Base-by-base conservation (phyloP, 805 yeast species). In the Zygoascus tannicola region DNA sequence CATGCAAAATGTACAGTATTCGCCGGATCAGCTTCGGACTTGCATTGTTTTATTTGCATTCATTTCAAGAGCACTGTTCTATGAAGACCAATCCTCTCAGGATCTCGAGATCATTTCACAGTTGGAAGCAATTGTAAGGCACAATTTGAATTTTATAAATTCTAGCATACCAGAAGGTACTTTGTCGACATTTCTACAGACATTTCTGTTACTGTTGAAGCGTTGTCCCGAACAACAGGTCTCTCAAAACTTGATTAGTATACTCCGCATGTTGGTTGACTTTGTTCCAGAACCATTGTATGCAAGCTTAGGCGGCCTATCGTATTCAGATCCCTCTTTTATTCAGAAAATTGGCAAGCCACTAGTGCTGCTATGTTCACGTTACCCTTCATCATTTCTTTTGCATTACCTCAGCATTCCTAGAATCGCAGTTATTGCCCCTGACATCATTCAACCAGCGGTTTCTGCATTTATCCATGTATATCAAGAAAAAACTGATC, bases 31-130 rank as follows among this genome's bases (percentile, higher is more conserved):
- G 8, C 21, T 16, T 4, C 32, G 21, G 7, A 14, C 14, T 12
- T 37, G 40, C 20, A 19, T 37, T 32, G 14, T 14, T 37, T 15
- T 23, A 12, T 37, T 37, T 18, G n/a, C 40, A 18, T 37, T 37
- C 20, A n/a, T 18, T 26, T 14, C 33, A 20, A 22, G 40, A 4
- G 40, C 40, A 5, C 10, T 37, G 15, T 8, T 26, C 7, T 26
- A 12, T 26, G 30, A 26, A 26, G 30, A 26, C 30, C 30, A 26
- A 26, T 8, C 7, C 7, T 7, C 7, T 12, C 10, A 26, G 30
- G 30, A 26, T 26, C 30, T 26, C 30, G 12, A 26, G 12, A 12
- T 12, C 12, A 26, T 26, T 12, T 7, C 30, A 26, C 30, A 12
- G 30, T 26, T 26, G 12, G 30, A 26, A 12, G 10, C 7, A 26